Base-by-base conservation (phyloP, 148 eudicot species). In the Nyssa sinensis region DNA sequence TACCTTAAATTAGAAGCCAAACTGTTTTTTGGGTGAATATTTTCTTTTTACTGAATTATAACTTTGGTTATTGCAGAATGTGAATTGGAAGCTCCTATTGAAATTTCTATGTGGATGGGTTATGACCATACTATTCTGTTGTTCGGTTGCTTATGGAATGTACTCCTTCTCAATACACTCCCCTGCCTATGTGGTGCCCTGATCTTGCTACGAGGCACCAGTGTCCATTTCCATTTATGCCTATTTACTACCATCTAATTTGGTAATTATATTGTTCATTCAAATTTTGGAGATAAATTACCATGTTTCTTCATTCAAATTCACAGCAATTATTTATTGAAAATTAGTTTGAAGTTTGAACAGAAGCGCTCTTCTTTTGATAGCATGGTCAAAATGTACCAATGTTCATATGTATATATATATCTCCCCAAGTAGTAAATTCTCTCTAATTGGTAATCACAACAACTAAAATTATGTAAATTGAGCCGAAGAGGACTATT, bases 171-270 rank as follows among this genome's bases (percentile, higher is more conserved):
- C 70, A 9, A 41, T 67, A 25, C 70, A 41, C 70, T 67, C 70
- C 19, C 70, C 70, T 67, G 32, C 32, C 23, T 67, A 67, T 67
- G 58, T 67, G 12, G 70, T 67, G 32, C 70, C 70, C 7, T 67
- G 70, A 67, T 62, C 5, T 62, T 27, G 21, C 8, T 19, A 55
- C 21, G 25, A 55, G 4, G 59, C 27, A 62, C 64, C 64, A 62
- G 28, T 33, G 13, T 29, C 33, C 17, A 60, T 13, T 25, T 60
- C 28, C 17, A 10, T 27, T 29, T 62, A 4, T 9, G 31, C 31
- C 29, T 29, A 33, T 62, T 62, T 27, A 62, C 0, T 27, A 62
- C 14, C 19, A 13, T 62, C 21, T 62, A 12, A 13, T 62, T 62
- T 62, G 4, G 31, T 27, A 28, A 29, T 62, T 29, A 28, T n/a